Evolutionary conservation across 495 filamentous ascomycete genomes (phyloP).

Genomic region (Podospora pseudocomata): DNA sequence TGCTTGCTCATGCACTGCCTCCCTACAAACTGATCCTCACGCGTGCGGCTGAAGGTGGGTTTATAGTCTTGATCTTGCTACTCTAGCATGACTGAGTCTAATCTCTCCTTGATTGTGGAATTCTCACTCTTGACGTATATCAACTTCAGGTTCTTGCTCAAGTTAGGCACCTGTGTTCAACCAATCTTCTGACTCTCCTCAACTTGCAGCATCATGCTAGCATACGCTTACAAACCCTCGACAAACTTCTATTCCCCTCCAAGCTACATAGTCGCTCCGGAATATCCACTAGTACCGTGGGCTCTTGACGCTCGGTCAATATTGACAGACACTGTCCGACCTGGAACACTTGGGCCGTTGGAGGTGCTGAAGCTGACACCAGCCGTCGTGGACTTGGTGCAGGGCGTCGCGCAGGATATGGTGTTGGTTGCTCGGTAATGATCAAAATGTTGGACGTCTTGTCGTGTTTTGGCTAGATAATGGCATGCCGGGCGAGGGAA

Average conservation of each 20-base stretch:
- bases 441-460: not conserved
- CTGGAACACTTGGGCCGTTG: not conserved
- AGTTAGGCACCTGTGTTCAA: not conserved
- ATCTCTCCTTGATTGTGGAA: too few relatives aligned
- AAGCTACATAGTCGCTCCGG: not conserved
- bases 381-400: not conserved
- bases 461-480: not conserved
- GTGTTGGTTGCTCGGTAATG: not conserved
- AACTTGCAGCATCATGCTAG: not conserved
- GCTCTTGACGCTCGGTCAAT: not conserved
- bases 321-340: not conserved
- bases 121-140: too few relatives aligned
- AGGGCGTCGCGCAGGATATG: not conserved
- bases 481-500: not conserved
- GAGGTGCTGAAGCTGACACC: not conserved
- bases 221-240: not conserved
- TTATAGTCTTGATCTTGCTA: not conserved
- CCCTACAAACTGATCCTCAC: not conserved
- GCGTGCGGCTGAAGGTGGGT: not conserved
- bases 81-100: not conserved
- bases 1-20: not conserved
- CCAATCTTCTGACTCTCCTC: too few relatives aligned
- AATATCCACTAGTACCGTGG: not conserved
- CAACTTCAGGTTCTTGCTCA: too few relatives aligned
- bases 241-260: not conserved